Base-by-base conservation (phyloP, 495 filamentous ascomycete species). In the Entonaema liquescens region DNA sequence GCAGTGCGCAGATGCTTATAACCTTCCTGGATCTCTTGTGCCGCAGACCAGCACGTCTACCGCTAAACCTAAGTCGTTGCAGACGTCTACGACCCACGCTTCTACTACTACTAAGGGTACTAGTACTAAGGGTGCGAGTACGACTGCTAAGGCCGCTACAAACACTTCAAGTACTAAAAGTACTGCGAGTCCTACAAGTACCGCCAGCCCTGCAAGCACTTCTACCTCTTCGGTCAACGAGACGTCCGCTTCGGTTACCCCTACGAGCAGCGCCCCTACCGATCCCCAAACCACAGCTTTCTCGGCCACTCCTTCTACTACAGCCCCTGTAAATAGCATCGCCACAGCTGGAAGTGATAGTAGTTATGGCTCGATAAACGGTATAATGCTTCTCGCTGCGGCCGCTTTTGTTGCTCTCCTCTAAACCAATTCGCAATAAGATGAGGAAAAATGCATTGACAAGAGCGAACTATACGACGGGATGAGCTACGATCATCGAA, bases 1-100 rank as follows among this genome's bases (percentile, higher is more conserved):
- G 42, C 73, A 78, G n/a, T 85, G 83, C 75, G 83, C 83, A 53
- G 60, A 64, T 40, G 77, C 73, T 19, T 84, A 81, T 47, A 71
- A 60, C 40, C 72, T 84, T 42, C 62, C 70, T 12, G 81, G 80
- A 2, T 74, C 76, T 38, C 79, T 85, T 40, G 76, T 78, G 28
- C 76, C 78, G 56, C 74, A 83, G 65, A 76, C 75, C 2, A 62
- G 66, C 25, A 47, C 70, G 1, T 44, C 53, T 7, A 33, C 53
- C 28, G 12, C 53, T 36, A 26, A 53, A 28, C 28, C 53, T 35
- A 33, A 31, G 53, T 33, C 53, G 53, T 56, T 26, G 53, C 49
- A 17, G 17, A 53, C 63, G 12, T 59, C 66, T 33, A 66, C 42
- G 42, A 47, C 74, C 35, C 35, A 40, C 31, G 38, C 68, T 57